phyloP scores from a whole-genome alignment of 805 yeast species.

The Sugiyamaella floridensis region DNA sequence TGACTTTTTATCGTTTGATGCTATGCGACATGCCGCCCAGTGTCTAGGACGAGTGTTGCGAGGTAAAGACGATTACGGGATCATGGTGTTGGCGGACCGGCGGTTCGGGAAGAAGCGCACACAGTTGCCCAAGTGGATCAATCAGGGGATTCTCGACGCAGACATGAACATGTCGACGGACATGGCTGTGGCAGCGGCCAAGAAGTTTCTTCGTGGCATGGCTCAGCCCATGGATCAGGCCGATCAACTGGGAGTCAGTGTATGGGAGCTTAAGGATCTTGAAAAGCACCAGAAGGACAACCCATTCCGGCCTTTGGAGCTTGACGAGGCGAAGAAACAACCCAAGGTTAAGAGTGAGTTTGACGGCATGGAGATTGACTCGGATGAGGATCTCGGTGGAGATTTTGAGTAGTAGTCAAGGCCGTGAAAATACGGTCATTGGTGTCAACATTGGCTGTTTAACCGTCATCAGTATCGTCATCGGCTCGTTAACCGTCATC shows the following conservation, averaged over 20 bases:
- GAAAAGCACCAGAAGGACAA: conserved; percentile 15
- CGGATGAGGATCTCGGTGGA: background rate
- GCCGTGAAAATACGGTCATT: too few species aligned
- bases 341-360: background rate
- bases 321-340: background rate
- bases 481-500: too few species aligned
- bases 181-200: conserved; percentile 94
- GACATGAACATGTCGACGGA: conserved; percentile 91
- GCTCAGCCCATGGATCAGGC: conserved; percentile 89
- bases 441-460: too few species aligned
- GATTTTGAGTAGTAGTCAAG: background rate
- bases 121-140: conserved; percentile 96
- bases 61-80: conserved; percentile 98
- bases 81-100: conserved; percentile 95
- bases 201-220: conserved; percentile 81
- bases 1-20: conserved; percentile 94
- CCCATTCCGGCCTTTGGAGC: background rate
- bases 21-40: conserved; percentile 99
- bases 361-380: background rate
- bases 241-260: conserved; percentile 91
- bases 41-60: conserved; percentile 94
- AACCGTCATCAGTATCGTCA: too few species aligned
- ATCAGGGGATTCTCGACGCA: conserved; percentile 85
- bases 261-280: conserved; percentile 63
- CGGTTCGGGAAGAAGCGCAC: conserved; percentile 78